Evolutionary conservation across 805 yeast genomes (phyloP).

Genomic region (Saccharomycopsis oosterbeekiorum): DNA sequence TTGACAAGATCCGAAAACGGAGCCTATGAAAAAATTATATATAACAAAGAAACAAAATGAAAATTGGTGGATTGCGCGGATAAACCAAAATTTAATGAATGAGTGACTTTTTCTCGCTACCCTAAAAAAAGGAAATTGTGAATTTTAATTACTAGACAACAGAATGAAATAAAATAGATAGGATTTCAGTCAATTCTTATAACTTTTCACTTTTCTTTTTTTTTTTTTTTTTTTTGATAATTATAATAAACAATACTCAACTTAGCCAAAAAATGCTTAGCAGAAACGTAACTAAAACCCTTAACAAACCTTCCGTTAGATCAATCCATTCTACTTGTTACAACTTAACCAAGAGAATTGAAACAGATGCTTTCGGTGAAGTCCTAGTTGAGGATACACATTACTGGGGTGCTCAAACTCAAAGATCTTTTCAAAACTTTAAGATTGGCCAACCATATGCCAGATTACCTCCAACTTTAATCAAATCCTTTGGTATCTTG

Average conservation of each 20-base stretch:
- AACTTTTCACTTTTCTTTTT: too few relatives aligned
- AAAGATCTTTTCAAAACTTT: conserved; percentile 86
- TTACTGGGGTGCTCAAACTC: conserved; percentile 99
- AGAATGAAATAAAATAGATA: neutral
- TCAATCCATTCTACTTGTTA: conserved; percentile 10
- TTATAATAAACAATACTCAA: neutral
- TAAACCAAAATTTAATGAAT: neutral
- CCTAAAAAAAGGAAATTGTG: neutral
- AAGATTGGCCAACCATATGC: conserved; percentile 92
- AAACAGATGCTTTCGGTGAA: conserved; percentile 95
- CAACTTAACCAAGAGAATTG: conserved; percentile 39
- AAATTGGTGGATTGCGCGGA: neutral
- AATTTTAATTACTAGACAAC: neutral
- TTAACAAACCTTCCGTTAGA: conserved; percentile 1
- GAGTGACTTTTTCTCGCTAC: neutral
- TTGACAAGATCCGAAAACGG: neutral
- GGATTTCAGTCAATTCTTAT: neutral
- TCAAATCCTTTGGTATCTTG: conserved; percentile 85
- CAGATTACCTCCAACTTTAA: conserved; percentile 82
- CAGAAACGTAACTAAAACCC: conserved; percentile 5
- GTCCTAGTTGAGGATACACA: conserved; percentile 78
- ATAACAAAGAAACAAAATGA: neutral
- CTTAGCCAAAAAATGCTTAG: conserved; percentile 3
- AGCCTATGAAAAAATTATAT: neutral
- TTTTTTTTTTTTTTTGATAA: neutral